phyloP scores from a whole-genome alignment of 2,329 filamentous ascomycete genomes.

The Emmonsiellopsis sp. region DNA sequence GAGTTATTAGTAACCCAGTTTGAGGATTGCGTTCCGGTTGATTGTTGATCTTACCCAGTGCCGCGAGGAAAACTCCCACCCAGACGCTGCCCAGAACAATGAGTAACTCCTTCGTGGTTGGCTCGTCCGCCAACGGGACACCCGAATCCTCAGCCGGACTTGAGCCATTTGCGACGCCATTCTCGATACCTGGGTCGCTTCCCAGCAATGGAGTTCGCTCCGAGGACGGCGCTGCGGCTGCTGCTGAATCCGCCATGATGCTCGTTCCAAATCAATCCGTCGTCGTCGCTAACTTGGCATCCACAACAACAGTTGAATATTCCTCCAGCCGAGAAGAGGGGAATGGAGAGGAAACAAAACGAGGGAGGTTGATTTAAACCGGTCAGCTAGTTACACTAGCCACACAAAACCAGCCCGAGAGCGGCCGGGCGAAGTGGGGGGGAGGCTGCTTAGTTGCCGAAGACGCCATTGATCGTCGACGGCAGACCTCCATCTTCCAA shows the following conservation, averaged over 20 bases:
- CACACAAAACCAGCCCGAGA: too few relatives aligned
- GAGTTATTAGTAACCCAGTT: slow-evolving; percentile 1
- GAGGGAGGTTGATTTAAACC: neutral
- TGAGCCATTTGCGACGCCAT: neutral
- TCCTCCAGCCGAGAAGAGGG: neutral
- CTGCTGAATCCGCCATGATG: neutral
- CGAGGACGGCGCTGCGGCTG: neutral
- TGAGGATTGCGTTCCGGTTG: neutral
- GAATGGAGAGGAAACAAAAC: neutral
- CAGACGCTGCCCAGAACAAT: slow-evolving; percentile 42
- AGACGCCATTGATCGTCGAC: too few relatives aligned
- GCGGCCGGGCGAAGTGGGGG: too few relatives aligned
- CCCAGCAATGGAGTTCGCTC: slow-evolving; percentile 11
- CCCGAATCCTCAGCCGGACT: slow-evolving; percentile 2
- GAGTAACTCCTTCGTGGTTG: slow-evolving; percentile 37
- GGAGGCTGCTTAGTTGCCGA: too few relatives aligned
- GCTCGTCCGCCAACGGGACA: slow-evolving; percentile 32
- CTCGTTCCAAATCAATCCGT: neutral
- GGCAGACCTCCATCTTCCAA: too few relatives aligned
- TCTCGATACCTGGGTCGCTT: slow-evolving; percentile 2
- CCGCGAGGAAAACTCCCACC: slow-evolving; percentile 47
- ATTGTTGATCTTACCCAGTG: slow-evolving; percentile 32
- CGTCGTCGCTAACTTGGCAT: neutral
- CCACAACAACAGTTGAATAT: too few relatives aligned
- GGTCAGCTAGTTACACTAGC: too few relatives aligned